These are phyloP conservation scores for Scedosporium apiospermum DNA, from an alignment of 2,329 filamentous ascomycete species.

Conservation along the genomic window DNA sequence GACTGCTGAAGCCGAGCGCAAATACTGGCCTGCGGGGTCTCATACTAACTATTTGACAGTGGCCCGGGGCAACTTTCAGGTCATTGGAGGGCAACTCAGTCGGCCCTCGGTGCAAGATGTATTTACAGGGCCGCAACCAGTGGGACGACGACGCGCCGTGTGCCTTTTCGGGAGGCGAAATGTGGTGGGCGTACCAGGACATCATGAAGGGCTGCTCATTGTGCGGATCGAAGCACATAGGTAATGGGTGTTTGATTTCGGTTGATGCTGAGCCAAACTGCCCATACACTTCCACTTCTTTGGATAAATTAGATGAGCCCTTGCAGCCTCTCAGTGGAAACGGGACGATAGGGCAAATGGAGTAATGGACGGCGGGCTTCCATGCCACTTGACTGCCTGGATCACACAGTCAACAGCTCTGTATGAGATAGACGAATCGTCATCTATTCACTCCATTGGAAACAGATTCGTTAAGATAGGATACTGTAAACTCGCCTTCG, in stretches of 20 bases:
- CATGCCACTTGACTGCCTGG: too few species aligned
- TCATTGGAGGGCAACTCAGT: background rate
- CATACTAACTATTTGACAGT: background rate
- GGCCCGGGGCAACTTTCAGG: background rate
- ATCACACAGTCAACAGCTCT: too few species aligned
- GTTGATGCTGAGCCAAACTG: slow-evolving; percentile 5
- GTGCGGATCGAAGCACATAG: slow-evolving; percentile 11
- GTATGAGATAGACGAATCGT: too few species aligned
- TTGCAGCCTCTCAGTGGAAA: background rate
- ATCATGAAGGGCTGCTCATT: slow-evolving; percentile 7
- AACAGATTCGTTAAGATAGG: too few species aligned
- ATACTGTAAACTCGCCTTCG: too few species aligned
- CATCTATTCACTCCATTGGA: too few species aligned
- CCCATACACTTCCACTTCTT: background rate
- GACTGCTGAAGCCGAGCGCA: background rate
- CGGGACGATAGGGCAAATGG: too few species aligned
- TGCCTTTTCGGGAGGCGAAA: slow-evolving; percentile 9
- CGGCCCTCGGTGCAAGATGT: background rate
- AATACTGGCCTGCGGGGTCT: background rate
- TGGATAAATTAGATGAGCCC: background rate
- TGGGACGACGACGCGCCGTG: slow-evolving; percentile 8
- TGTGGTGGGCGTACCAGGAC: slow-evolving; percentile 11
- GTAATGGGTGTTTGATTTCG: slow-evolving; percentile 7
- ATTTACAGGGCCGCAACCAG: background rate
- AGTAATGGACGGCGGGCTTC: too few species aligned